Conservation (phyloP, 2,329 filamentous ascomycete species). For the Trichoderma gracile region DNA sequence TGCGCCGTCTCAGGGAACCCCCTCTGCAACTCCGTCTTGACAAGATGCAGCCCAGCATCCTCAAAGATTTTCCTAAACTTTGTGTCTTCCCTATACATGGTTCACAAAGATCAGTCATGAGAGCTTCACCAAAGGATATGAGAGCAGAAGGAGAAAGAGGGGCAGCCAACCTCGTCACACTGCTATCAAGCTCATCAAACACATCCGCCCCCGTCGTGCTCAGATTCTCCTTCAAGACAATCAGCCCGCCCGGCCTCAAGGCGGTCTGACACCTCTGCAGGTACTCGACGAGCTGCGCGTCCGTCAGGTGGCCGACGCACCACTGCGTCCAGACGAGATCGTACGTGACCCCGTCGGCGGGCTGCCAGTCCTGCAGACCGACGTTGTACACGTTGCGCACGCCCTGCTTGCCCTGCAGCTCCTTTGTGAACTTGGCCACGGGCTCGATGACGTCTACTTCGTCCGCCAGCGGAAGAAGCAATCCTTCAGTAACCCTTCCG, state of each 20-base stretch:
- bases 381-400: constrained; percentile 66
- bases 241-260: constrained; percentile 36
- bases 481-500: constrained; percentile 75
- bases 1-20: constrained; percentile 60
- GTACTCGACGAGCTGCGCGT: constrained; percentile 69
- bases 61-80: constrained; percentile 72
- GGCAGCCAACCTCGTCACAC: constrained; percentile 66
- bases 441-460: constrained; percentile 84
- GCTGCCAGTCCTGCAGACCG: constrained; percentile 71
- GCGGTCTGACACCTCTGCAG: constrained; percentile 59
- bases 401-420: constrained; percentile 58
- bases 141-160: too few species aligned
- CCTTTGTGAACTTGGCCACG: constrained; percentile 73
- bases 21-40: constrained; percentile 69
- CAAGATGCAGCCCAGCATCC: constrained; percentile 66
- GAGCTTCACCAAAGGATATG: too few species aligned
- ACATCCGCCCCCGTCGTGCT: constrained; percentile 60
- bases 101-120: neutral
- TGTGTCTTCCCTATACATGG: constrained; percentile 48
- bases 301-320: constrained; percentile 82
- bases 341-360: constrained; percentile 55
- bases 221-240: constrained; percentile 67
- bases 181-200: constrained; percentile 74
- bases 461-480: constrained; percentile 70
- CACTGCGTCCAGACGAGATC: constrained; percentile 89